phyloP scores from a whole-genome alignment of 208 protist genomes.

The Acanthamoeba healyi region DNA sequence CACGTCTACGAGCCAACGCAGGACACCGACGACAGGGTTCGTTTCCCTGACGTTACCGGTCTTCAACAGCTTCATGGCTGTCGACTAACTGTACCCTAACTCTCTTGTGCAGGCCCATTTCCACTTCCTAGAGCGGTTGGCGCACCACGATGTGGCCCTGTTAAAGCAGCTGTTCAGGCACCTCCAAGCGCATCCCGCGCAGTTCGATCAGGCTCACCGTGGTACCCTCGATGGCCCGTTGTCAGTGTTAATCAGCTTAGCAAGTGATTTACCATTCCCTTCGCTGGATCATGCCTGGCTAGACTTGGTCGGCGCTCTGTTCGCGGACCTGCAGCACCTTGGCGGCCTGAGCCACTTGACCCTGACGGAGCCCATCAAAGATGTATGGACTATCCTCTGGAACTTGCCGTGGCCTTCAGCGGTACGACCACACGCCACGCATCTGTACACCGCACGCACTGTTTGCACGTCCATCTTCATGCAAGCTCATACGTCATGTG shows the following conservation, averaged over 20 bases:
- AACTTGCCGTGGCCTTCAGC: constrained; percentile 58
- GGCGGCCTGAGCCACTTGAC: constrained; percentile 24
- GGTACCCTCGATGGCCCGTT: not conserved
- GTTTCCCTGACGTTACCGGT: not conserved
- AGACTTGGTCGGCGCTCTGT: constrained; percentile 61
- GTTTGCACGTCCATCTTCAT: no score
- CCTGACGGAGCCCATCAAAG: not conserved
- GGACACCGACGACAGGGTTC: constrained; percentile 29
- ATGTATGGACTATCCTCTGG: constrained; percentile 61
- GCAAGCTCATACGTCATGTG: not conserved
- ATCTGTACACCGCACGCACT: not conserved
- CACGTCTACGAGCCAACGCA: constrained; percentile 66
- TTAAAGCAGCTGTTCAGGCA: not conserved
- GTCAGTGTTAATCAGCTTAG: not conserved
- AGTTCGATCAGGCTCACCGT: not conserved
- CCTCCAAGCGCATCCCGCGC: not conserved
- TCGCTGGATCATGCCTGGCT: not conserved
- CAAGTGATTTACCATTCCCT: no score
- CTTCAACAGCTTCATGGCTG: not conserved
- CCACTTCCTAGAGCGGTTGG: not conserved
- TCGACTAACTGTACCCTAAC: not conserved
- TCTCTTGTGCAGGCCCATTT: not conserved
- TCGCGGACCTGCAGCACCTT: not conserved
- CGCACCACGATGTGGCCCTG: not conserved
- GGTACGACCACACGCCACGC: not conserved